These are phyloP conservation scores for Paramecium sonneborni DNA, from an alignment of 73 alveolate species.

Conservation along the genomic window DNA sequence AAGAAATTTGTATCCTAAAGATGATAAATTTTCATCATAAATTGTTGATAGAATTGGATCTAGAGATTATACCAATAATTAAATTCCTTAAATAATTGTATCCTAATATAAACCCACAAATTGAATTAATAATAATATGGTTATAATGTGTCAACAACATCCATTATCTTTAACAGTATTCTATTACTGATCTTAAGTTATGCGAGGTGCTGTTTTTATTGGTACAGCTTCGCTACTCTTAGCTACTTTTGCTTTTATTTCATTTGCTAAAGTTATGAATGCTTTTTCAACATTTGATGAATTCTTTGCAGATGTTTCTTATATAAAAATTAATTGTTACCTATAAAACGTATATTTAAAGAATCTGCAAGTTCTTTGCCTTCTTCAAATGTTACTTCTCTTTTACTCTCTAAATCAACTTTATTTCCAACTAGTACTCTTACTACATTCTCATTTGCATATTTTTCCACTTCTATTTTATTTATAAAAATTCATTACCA, in stretches of 20 bases:
- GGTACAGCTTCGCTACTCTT: conserved; percentile 11
- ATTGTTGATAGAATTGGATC: background rate
- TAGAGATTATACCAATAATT: background rate
- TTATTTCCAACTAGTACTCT: conserved; percentile 83
- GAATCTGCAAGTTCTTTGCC: conserved; percentile 79
- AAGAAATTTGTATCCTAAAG: conserved; percentile 38
- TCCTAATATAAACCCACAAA: conserved; percentile 4
- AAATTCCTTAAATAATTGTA: conserved; percentile 3
- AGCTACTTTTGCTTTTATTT: conserved; percentile 67
- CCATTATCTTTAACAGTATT: conserved; percentile 47
- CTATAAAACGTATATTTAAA: conserved; percentile 78
- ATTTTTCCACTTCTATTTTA: conserved; percentile 65
- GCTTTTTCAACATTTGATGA: conserved; percentile 68
- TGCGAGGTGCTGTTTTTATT: background rate
- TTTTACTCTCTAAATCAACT: conserved; percentile 76
- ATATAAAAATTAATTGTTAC: conserved; percentile 1
- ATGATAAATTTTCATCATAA: background rate
- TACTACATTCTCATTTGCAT: conserved; percentile 69
- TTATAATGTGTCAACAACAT: conserved; percentile 54
- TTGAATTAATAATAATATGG: background rate
- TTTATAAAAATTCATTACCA: conserved; percentile 52
- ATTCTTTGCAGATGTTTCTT: conserved; percentile 70
- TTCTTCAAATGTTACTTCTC: conserved; percentile 80
- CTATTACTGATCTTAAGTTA: background rate
- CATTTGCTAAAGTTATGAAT: conserved; percentile 68